A percentile compares a stretch with the other conserved stretches of the same genome.
These are phyloP conservation scores for Boletus eberwhitei DNA, from an alignment of 768 basidiomycete species.

Conservation along the genomic window DNA sequence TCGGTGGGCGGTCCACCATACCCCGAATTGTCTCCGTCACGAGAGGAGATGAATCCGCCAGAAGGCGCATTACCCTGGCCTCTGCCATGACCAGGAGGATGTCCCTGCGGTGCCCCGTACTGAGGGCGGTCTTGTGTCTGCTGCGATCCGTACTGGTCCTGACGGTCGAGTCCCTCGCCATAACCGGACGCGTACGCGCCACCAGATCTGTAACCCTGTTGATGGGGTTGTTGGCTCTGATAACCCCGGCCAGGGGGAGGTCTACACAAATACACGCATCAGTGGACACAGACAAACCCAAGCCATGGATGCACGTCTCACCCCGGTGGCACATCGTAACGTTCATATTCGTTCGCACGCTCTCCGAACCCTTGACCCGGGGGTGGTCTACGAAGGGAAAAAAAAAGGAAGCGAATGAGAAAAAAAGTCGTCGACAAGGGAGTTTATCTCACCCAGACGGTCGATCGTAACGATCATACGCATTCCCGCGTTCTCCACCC, in stretches of 20 bases:
- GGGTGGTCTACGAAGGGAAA: slow-evolving; percentile 5
- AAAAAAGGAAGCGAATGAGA: not conserved
- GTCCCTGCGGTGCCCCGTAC: slow-evolving; percentile 6
- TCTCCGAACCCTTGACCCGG: not conserved
- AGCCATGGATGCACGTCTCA: not conserved
- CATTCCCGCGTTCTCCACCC: not conserved
- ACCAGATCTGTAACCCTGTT: slow-evolving; percentile 6
- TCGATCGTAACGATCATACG: not conserved
- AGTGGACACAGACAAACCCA: not conserved
- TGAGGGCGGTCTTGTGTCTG: slow-evolving; percentile 7
- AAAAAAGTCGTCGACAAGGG: not conserved
- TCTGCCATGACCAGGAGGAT: not conserved
- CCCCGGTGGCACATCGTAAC: slow-evolving; percentile 13
- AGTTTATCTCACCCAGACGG: slow-evolving; percentile 11
- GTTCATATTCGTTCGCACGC: not conserved
- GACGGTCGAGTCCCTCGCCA: slow-evolving; percentile 2
- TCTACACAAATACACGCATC: not conserved
- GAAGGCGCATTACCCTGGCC: slow-evolving; percentile 10
- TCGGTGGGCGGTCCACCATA: not conserved
- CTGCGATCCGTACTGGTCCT: slow-evolving; percentile 9
- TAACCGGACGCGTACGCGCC: not conserved
- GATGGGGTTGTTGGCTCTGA: slow-evolving; percentile 1
- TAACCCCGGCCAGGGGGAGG: slow-evolving; percentile 5
- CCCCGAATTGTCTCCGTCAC: slow-evolving; percentile 7
- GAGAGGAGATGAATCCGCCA: slow-evolving; percentile 16